Conservation (phyloP, 345 rosid species). For the Salix brachista region DNA sequence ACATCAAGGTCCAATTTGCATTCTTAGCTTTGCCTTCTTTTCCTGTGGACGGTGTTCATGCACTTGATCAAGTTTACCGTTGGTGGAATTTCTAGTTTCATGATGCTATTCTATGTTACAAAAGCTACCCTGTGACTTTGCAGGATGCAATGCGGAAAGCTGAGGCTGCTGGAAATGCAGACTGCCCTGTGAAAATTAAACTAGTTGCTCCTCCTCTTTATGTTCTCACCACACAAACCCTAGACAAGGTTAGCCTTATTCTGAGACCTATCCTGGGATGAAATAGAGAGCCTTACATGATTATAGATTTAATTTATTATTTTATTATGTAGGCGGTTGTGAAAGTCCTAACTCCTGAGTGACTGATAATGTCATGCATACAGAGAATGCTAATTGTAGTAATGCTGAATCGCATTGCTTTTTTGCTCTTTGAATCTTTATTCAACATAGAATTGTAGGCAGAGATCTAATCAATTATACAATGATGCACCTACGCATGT, state of each 20-base stretch:
- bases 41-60: not conserved
- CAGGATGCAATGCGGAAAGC: slow-evolving; percentile 97
- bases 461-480: not conserved
- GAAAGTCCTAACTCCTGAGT: not conserved
- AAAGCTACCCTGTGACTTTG: slow-evolving; percentile 15
- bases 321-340: not conserved
- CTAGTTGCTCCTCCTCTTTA: slow-evolving; percentile 96
- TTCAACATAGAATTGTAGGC: not conserved
- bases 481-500: not conserved
- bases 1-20: slow-evolving; percentile 63
- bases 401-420: not conserved
- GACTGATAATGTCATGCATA: not conserved
- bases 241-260: slow-evolving; percentile 67
- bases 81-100: not conserved
- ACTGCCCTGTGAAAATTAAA: slow-evolving; percentile 94
- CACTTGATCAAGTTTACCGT: not conserved
- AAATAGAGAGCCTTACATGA: not conserved
- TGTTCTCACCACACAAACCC: slow-evolving; percentile 95
- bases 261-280: not conserved
- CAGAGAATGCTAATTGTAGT: not conserved
- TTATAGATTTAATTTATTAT: not conserved
- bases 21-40: not conserved
- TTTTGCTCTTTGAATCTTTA: not conserved
- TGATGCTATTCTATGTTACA: not conserved
- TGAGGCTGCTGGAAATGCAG: slow-evolving; percentile 85